Evolutionary conservation across 108 stramenopile species (phyloP).

Genomic region (Cyclostephanos tholiformis): DNA sequence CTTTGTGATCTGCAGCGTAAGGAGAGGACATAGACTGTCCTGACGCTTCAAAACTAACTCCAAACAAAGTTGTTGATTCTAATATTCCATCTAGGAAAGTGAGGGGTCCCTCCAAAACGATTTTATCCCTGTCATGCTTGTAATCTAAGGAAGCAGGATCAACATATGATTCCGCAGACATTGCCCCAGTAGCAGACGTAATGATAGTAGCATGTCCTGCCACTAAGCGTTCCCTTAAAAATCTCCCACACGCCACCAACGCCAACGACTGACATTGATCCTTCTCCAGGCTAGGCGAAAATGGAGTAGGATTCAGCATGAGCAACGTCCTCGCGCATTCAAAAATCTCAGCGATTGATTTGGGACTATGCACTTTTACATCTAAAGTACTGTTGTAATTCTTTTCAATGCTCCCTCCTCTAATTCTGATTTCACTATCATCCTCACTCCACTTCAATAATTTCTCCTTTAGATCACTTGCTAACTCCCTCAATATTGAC

Average conservation of each 20-base stretch:
- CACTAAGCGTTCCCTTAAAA: conserved; percentile 56
- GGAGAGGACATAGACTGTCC: conserved; percentile 7
- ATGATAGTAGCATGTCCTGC: conserved; percentile 12
- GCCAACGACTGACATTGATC: conserved; percentile 65
- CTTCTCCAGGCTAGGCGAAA: conserved; percentile 42
- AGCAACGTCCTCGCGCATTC: conserved; percentile 81
- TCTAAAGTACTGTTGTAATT: conserved; percentile 13
- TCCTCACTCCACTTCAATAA: conserved; percentile 73
- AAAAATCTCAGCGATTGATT: conserved; percentile 73
- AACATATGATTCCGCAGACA: conserved; percentile 11
- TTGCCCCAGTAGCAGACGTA: conserved; percentile 13
- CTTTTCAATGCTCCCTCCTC: conserved; percentile 6
- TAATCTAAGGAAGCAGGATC: neutral
- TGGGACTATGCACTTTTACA: conserved; percentile 34
- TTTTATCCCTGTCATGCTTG: conserved; percentile 13
- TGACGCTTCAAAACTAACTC: conserved; percentile 53
- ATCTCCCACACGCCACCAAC: conserved; percentile 56
- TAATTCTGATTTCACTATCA: conserved; percentile 22
- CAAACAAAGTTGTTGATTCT: conserved; percentile 73
- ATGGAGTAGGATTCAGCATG: conserved; percentile 49
- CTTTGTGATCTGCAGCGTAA: conserved; percentile 12
- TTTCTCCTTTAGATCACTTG: conserved; percentile 49
- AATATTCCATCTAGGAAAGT: conserved; percentile 73
- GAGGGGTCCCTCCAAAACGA: conserved; percentile 50
- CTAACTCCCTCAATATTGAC: conserved; percentile 61